Evolutionary conservation across 352 stramenopile genomes (phyloP).

Genomic region (Aphanomyces invadans): DNA sequence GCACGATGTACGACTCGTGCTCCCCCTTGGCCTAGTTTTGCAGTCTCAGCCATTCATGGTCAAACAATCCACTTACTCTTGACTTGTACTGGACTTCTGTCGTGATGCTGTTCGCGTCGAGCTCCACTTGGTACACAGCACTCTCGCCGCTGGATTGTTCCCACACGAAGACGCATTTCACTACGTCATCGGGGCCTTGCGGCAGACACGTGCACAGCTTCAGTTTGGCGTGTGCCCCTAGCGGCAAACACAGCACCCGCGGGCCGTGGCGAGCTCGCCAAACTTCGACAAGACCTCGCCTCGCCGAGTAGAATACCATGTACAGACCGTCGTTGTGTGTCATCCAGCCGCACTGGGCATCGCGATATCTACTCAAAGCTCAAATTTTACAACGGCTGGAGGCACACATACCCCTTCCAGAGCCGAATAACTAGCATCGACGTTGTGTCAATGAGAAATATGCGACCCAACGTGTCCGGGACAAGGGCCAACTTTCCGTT

Average conservation of each 20-base stretch:
- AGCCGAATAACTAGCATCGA: constrained; percentile 78
- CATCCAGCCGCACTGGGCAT: constrained; percentile 77
- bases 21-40: constrained; percentile 60
- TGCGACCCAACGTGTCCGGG: constrained; percentile 62
- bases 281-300: constrained; percentile 75
- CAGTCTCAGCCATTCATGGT: background rate
- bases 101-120: constrained; percentile 41
- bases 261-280: constrained; percentile 72
- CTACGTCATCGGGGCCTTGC: constrained; percentile 29
- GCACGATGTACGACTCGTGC: constrained; percentile 78
- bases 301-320: constrained; percentile 77
- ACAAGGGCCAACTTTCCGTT: constrained; percentile 59
- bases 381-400: background rate
- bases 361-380: constrained; percentile 33
- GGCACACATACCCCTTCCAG: constrained; percentile 62
- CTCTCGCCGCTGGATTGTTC: constrained; percentile 27
- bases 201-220: constrained; percentile 54
- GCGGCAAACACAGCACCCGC: constrained; percentile 60
- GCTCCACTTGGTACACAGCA: constrained; percentile 51
- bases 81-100: constrained; percentile 80
- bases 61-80: constrained; percentile 17
- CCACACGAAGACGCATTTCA: constrained; percentile 51
- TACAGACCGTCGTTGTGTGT: constrained; percentile 57
- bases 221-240: constrained; percentile 54
- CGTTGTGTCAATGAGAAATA: constrained; percentile 68